Percentiles rank a stretch among this genome's conserved stretches.
phyloP scores from a whole-genome alignment of 2,329 filamentous ascomycete species.

The Cadophora luteo-olivacea region DNA sequence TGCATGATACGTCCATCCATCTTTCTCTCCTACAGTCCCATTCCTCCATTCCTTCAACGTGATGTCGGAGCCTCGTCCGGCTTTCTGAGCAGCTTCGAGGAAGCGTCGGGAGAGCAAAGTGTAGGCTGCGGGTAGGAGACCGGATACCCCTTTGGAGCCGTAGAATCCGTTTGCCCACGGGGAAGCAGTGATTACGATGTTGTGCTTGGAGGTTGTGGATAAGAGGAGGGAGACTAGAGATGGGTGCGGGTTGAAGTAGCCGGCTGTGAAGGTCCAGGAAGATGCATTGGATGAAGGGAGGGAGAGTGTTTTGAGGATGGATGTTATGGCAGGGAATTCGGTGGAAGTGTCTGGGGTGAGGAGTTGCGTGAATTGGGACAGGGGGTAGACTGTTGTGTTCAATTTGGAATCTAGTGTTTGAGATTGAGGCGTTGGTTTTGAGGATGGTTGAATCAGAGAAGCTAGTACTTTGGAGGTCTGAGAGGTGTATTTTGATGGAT shows the following conservation, averaged over 20 bases:
- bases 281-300: slow-evolving; percentile 68
- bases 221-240: slow-evolving; percentile 82
- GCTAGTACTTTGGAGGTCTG: slow-evolving; percentile 71
- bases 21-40: slow-evolving; percentile 80
- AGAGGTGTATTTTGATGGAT: slow-evolving; percentile 72
- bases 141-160: slow-evolving; percentile 83
- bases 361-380: slow-evolving; percentile 87
- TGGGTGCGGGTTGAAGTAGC: slow-evolving; percentile 97
- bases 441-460: slow-evolving; percentile 61
- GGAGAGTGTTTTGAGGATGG: slow-evolving; percentile 73
- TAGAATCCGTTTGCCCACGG: slow-evolving; percentile 97
- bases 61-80: slow-evolving; percentile 62
- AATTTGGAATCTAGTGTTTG: slow-evolving; percentile 17
- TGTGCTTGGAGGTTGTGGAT: slow-evolving; percentile 69
- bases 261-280: slow-evolving; percentile 95
- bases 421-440: slow-evolving; percentile 20
- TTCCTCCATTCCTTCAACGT: slow-evolving; percentile 85
- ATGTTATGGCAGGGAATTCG: slow-evolving; percentile 82
- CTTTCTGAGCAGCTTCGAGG: slow-evolving; percentile 52
- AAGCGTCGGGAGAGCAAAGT: slow-evolving; percentile 87
- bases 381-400: slow-evolving; percentile 81
- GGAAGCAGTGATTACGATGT: slow-evolving; percentile 89
- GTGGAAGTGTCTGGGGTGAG: slow-evolving; percentile 82
- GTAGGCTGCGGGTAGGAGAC: slow-evolving; percentile 90
- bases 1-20: slow-evolving; percentile 96